Percentiles rank a stretch among this genome's conserved stretches.
Evolutionary conservation across 768 basidiomycete species (phyloP).

Genomic region (Leucosporidium scottii): DNA sequence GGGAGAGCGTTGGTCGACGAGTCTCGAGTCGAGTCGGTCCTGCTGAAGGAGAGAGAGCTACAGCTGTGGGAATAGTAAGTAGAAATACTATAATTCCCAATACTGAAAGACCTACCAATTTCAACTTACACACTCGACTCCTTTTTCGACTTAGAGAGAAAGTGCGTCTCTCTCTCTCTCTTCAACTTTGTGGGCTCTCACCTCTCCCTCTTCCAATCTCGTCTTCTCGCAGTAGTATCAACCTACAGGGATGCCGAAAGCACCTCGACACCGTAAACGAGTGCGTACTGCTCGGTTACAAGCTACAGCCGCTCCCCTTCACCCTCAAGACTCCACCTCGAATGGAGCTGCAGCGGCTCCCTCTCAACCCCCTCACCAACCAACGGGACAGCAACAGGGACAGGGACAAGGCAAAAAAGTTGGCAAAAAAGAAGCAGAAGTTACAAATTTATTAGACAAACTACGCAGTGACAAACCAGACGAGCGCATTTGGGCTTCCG

Average conservation of each 20-base stretch:
- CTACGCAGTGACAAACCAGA: slow-evolving; percentile 8
- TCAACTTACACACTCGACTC: neutral
- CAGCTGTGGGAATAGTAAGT: no score
- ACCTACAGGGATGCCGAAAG: slow-evolving; percentile 22
- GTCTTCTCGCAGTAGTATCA: neutral
- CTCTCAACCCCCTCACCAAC: no score
- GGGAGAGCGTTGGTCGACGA: no score
- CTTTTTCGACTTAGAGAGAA: neutral
- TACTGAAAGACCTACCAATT: no score
- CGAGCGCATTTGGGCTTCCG: slow-evolving; percentile 21
- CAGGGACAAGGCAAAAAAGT: neutral
- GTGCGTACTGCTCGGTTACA: slow-evolving; percentile 25
- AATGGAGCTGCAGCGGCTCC: no score
- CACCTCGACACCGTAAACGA: slow-evolving; percentile 24
- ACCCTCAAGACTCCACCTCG: no score
- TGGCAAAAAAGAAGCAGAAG: slow-evolving; percentile 29
- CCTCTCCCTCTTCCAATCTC: neutral
- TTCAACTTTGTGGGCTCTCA: neutral
- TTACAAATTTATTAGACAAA: slow-evolving; percentile 26
- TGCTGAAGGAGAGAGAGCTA: no score
- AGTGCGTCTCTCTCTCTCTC: neutral
- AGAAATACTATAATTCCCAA: no score
- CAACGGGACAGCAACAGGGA: neutral
- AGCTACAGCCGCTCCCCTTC: slow-evolving; percentile 7
- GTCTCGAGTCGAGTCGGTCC: no score